A percentile compares a stretch with the other conserved stretches of the same genome.
Conservation (phyloP, 2,329 filamentous ascomycete species). For the Colletotrichum costaricense region DNA sequence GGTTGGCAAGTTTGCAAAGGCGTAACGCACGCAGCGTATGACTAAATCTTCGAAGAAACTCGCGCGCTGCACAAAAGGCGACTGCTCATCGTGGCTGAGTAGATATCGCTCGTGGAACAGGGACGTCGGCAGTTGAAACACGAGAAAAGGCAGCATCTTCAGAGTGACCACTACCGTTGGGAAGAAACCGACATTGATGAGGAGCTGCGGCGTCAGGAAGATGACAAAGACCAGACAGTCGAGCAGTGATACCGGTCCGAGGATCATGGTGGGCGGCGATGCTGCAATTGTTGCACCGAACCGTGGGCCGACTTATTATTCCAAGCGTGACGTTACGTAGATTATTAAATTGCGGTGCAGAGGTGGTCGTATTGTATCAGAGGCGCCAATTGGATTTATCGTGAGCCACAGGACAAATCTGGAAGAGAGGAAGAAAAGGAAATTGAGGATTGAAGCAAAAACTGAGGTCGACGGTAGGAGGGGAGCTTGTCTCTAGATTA, state of each 20-base stretch:
- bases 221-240: slow-evolving; percentile 81
- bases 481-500: background rate
- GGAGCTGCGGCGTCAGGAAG: slow-evolving; percentile 77
- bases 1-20: slow-evolving; percentile 78
- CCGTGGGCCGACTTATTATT: background rate
- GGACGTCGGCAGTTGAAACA: slow-evolving; percentile 66
- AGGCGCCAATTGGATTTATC: slow-evolving; percentile 9
- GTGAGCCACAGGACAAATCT: background rate
- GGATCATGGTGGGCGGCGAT: slow-evolving; percentile 68
- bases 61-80: slow-evolving; percentile 72
- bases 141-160: slow-evolving; percentile 76
- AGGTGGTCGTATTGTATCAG: background rate
- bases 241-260: slow-evolving; percentile 78
- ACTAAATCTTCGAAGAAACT: slow-evolving; percentile 82
- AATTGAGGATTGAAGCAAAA: background rate
- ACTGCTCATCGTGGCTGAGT: slow-evolving; percentile 49
- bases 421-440: background rate
- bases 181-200: slow-evolving; percentile 74
- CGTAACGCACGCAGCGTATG: slow-evolving; percentile 81
- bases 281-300: background rate
- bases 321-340: background rate
- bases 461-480: background rate
- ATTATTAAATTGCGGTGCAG: background rate
- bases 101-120: slow-evolving; percentile 70
- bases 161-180: slow-evolving; percentile 68